These are phyloP conservation scores for Wickerhamiella parazyma DNA, from an alignment of 805 yeast species.

Conservation along the genomic window DNA sequence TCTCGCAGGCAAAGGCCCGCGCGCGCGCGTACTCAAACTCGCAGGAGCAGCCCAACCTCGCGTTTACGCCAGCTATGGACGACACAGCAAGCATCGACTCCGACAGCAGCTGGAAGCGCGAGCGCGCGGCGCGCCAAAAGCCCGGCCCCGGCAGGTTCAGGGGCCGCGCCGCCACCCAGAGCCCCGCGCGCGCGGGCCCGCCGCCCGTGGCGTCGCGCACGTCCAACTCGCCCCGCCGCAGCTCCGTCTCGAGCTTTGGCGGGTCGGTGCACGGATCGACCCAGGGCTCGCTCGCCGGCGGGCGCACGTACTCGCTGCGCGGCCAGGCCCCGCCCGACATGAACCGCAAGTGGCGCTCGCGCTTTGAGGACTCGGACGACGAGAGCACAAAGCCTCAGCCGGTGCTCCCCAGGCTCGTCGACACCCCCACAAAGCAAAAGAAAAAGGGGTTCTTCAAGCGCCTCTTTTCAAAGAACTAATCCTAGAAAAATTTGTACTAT, in stretches of 20 bases:
- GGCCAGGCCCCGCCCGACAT: conserved; percentile 7
- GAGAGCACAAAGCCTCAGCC: conserved; percentile 1
- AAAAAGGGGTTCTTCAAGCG: conserved; percentile 18
- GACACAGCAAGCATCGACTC: conserved; percentile 15
- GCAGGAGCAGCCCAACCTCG: background rate
- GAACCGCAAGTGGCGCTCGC: conserved; percentile 8
- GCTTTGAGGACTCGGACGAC: conserved; percentile 9
- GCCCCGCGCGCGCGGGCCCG: no score
- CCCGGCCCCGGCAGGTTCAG: background rate
- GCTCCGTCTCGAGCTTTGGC: background rate
- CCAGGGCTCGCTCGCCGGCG: background rate
- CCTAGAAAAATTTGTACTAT: no score
- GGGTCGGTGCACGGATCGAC: background rate
- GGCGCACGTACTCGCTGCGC: conserved; percentile 8
- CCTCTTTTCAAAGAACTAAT: conserved; percentile 6
- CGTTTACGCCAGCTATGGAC: conserved; percentile 7
- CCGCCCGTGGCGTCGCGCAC: background rate
- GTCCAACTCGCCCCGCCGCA: background rate
- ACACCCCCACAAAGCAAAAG: conserved; percentile 4
- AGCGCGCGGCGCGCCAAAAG: conserved; percentile 1
- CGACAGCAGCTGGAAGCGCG: conserved; percentile 18
- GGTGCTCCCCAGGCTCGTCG: conserved; percentile 5
- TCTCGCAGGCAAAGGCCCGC: conserved; percentile 3
- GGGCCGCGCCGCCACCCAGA: background rate
- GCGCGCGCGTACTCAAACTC: background rate